Evolutionary conservation across 352 stramenopile genomes (phyloP), one percentile per base, ranked within the genome.

Genomic region (Halophytophthora polymorphica): DNA sequence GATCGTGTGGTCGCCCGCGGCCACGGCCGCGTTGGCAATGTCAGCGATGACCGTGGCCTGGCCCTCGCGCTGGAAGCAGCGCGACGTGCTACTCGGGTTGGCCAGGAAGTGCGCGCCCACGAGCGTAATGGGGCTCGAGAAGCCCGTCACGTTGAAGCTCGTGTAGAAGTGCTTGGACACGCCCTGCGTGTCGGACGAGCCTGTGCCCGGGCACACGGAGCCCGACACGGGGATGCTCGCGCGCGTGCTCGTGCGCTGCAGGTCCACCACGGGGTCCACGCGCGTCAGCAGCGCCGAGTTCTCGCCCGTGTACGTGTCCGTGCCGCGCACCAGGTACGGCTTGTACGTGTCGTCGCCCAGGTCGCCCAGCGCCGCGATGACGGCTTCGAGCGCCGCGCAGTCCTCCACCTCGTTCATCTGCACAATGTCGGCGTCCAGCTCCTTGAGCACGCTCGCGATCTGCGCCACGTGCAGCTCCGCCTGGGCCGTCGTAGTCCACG

Each of bases 121-220:
- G n/a, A 88, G 50, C 1, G 76, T 85, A 43, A 90, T 70, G 11
- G 75, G 72, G 54, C 85, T 88, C 39, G 72, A 72, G 63, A 82
- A 83, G 3, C 77, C 72, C 3, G 64, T 57, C 33, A 83, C 65
- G 35, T 86, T 78, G 63, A 90, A 83, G 4, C 71, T 77, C 38
- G 78, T 78, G 65, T 81, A 83, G 44, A 87, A 81, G 61, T 89
- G 68, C 64, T 89, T 89, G 49, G 73, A 73, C 33, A 86, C 73
- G 5, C 58, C 66, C 58, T 83, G 86, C 4, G 69, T 64, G 33
- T 48, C 61, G 13, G 71, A 69, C 45, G 66, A 69, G 21, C 63
- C 69, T 21, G 57, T 60, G 3, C 56, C 66, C 10, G 73, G 71
- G 39, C 79, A 90, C 37, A 56, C 79, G 21, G 75, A 86, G 37